Percentiles rank a stretch among this genome's conserved stretches.
These are phyloP conservation scores for Ustulina deusta DNA, from an alignment of 2,329 filamentous ascomycete genomes.

Conservation along the genomic window DNA sequence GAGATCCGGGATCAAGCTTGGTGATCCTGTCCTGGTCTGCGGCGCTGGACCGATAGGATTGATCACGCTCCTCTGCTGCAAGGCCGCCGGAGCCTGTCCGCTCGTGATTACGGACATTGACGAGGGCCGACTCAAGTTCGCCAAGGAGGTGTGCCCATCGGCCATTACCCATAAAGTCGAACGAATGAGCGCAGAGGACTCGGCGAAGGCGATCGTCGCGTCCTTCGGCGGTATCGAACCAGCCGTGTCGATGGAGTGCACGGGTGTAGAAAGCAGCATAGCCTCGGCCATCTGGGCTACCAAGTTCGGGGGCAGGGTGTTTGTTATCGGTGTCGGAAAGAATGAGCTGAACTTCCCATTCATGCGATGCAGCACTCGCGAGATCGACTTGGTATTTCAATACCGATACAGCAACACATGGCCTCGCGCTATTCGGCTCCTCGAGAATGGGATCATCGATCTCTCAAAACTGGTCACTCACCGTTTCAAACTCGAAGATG, in stretches of 20 bases:
- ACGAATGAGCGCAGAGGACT: slow-evolving; percentile 74
- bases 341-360: slow-evolving; percentile 97
- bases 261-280: slow-evolving; percentile 91
- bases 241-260: slow-evolving; percentile 88
- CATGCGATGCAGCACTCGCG: slow-evolving; percentile 89
- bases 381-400: slow-evolving; percentile 96
- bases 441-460: slow-evolving; percentile 86
- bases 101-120: slow-evolving; percentile 97
- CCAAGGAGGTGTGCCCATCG: slow-evolving; percentile 82
- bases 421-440: slow-evolving; percentile 89
- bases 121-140: slow-evolving; percentile 84
- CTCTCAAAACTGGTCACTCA: slow-evolving; percentile 88
- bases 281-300: slow-evolving; percentile 86
- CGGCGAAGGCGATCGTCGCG: slow-evolving; percentile 75
- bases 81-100: slow-evolving; percentile 88
- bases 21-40: slow-evolving; percentile 89
- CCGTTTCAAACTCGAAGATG: slow-evolving; percentile 86
- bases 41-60: slow-evolving; percentile 95
- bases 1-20: slow-evolving; percentile 81
- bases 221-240: slow-evolving; percentile 85
- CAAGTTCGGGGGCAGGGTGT: slow-evolving; percentile 97
- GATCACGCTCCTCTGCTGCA: slow-evolving; percentile 85
- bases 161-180: slow-evolving; percentile 85
- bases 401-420: slow-evolving; percentile 97
- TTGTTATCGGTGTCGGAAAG: slow-evolving; percentile 94